Conservation (phyloP, 495 filamentous ascomycete genomes). For the Hypoxylon fragiforme region DNA sequence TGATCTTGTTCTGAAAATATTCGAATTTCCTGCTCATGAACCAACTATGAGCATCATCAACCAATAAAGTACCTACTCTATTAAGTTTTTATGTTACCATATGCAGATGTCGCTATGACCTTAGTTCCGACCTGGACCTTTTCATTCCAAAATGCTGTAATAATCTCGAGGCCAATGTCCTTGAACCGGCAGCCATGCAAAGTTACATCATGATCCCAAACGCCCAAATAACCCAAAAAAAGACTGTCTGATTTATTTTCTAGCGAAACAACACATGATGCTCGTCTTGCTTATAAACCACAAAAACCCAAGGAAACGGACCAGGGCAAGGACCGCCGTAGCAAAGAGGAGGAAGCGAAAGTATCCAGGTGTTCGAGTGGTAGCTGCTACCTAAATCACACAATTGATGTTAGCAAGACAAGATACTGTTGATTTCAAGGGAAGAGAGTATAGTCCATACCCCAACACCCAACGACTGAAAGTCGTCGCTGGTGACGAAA, state of each 20-base stretch:
- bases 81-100: background rate
- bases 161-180: no score
- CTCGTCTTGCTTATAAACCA: background rate
- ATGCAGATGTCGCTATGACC: background rate
- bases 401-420: background rate
- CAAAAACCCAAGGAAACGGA: background rate
- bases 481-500: constrained; percentile 82
- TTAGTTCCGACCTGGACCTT: background rate
- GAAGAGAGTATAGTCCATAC: constrained; percentile 55
- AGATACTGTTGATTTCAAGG: background rate
- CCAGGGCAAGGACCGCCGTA: background rate
- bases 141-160: background rate
- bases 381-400: background rate
- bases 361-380: background rate
- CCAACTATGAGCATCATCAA: background rate
- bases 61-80: background rate
- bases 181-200: no score
- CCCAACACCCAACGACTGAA: constrained; percentile 79
- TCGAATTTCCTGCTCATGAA: background rate
- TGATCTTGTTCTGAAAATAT: no score
- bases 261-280: background rate
- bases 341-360: background rate
- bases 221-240: background rate
- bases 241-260: no score
- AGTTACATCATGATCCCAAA: background rate